Conservation (phyloP, 345 rosid species). For the Carallia brachiata region DNA sequence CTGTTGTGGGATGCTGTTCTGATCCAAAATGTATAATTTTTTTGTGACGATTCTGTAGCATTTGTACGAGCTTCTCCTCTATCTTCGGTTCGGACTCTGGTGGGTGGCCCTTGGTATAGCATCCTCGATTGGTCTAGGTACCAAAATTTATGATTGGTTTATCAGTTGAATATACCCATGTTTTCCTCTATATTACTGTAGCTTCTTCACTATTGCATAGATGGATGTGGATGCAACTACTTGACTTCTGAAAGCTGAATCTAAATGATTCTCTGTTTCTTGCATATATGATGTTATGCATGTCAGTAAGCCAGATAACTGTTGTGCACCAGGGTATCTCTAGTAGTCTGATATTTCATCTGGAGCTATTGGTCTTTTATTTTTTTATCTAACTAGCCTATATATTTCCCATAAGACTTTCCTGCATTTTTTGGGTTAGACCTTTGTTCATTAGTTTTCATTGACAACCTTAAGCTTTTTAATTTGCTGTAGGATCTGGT, state of each 20-base stretch:
- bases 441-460: neutral
- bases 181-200: neutral
- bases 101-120: conserved; percentile 97
- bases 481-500: conserved; percentile 72
- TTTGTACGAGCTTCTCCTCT: conserved; percentile 65
- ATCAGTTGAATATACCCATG: neutral
- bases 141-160: conserved; percentile 24
- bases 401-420: no score
- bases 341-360: no score
- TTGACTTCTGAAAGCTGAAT: no score
- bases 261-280: no score
- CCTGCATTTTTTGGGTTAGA: neutral
- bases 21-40: neutral
- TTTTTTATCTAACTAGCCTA: no score
- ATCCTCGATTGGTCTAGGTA: conserved; percentile 98
- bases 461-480: neutral
- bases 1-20: neutral
- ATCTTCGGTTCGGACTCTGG: conserved; percentile 73
- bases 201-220: neutral
- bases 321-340: no score
- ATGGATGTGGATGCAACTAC: no score
- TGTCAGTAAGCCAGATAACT: no score
- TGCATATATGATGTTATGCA: no score
- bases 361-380: no score
- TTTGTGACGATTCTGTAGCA: conserved; percentile 50